A percentile compares a stretch with the other conserved stretches of the same genome.
phyloP scores from a whole-genome alignment of 768 basidiomycete genomes.

The Boletus reticuloceps region DNA sequence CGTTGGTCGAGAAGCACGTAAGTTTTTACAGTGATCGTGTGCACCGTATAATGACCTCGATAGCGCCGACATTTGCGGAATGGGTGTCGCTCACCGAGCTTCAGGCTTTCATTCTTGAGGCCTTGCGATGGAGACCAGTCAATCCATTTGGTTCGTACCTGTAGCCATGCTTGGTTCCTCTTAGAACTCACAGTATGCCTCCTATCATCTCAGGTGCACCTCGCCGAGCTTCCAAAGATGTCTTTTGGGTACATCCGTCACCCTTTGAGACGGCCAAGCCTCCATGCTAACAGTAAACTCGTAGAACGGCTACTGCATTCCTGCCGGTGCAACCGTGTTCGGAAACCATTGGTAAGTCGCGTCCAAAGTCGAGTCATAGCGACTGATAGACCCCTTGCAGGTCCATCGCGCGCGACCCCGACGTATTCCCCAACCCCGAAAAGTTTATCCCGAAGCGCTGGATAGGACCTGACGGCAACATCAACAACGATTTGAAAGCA shows the following conservation, averaged over 20 bases:
- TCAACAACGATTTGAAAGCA: slow-evolving; percentile 49
- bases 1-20: slow-evolving; percentile 35
- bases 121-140: slow-evolving; percentile 39
- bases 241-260: slow-evolving; percentile 22
- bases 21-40: not conserved
- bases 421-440: slow-evolving; percentile 38
- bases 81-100: slow-evolving; percentile 32
- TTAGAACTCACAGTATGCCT: not conserved
- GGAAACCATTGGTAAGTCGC: slow-evolving; percentile 29
- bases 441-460: slow-evolving; percentile 56
- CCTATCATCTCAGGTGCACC: slow-evolving; percentile 13
- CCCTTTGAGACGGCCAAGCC: too few relatives aligned
- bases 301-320: slow-evolving; percentile 36
- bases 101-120: slow-evolving; percentile 38
- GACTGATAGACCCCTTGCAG: not conserved
- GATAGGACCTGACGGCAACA: slow-evolving; percentile 40
- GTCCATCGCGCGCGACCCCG: slow-evolving; percentile 25
- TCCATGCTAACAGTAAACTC: not conserved
- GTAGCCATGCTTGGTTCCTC: too few relatives aligned
- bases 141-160: slow-evolving; percentile 26
- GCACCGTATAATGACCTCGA: not conserved
- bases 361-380: not conserved
- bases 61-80: slow-evolving; percentile 40
- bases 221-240: slow-evolving; percentile 24
- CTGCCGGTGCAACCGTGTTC: slow-evolving; percentile 33